phyloP scores from a whole-genome alignment of 768 basidiomycete genomes.

The Pleurotus eryngii region DNA sequence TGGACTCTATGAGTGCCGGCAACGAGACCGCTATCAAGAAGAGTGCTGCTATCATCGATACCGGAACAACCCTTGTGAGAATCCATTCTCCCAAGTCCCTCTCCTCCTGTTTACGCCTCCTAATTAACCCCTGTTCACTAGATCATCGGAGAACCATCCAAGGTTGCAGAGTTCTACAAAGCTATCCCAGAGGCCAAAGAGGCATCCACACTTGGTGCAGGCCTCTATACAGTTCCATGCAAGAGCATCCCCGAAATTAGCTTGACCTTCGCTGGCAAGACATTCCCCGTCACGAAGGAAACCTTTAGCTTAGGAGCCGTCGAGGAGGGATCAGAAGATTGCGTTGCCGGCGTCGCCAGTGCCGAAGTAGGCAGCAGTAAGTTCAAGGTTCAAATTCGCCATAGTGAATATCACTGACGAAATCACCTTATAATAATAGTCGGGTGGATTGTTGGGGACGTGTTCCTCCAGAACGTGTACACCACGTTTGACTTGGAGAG shows the following conservation, averaged over 20 bases:
- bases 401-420: no score
- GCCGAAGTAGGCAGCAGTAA: constrained; percentile 8
- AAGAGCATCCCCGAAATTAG: constrained; percentile 22
- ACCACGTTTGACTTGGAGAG: constrained; percentile 15
- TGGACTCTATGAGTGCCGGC: neutral
- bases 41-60: constrained; percentile 1
- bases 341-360: constrained; percentile 38
- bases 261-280: constrained; percentile 35
- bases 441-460: constrained; percentile 39
- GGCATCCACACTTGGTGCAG: neutral
- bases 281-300: constrained; percentile 41
- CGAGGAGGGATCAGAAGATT: constrained; percentile 49
- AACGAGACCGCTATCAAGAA: neutral
- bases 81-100: neutral
- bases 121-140: neutral
- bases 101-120: neutral
- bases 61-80: constrained; percentile 5
- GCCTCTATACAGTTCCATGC: constrained; percentile 23
- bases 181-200: constrained; percentile 1
- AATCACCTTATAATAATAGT: neutral
- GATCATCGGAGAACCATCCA: neutral
- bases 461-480: constrained; percentile 46
- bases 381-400: neutral
- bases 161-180: neutral
- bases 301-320: constrained; percentile 39